phyloP scores from a whole-genome alignment of 208 protist genomes.

The Wallacemonas sp. region DNA sequence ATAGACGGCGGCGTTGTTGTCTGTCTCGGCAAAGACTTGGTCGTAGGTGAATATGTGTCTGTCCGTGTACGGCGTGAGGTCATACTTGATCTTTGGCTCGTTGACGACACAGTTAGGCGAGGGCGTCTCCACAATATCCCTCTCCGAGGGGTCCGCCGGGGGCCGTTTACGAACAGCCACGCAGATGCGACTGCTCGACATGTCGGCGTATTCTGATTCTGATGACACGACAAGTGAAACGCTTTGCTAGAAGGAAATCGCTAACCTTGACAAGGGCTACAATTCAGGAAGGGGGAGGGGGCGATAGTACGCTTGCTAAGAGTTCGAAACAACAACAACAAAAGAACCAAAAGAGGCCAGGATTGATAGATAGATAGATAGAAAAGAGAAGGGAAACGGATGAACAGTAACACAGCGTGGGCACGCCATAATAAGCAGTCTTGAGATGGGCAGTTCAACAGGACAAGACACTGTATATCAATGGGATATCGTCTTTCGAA shows the following conservation, averaged over 20 bases:
- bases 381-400: too few species aligned
- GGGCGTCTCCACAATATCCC: conserved; percentile 85
- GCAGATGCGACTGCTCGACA: conserved; percentile 81
- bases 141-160: conserved; percentile 53
- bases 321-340: too few species aligned
- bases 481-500: too few species aligned
- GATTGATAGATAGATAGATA: too few species aligned
- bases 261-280: not conserved
- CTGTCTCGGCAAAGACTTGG: conserved; percentile 91
- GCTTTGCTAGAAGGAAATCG: not conserved
- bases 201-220: too few species aligned
- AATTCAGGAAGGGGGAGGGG: too few species aligned
- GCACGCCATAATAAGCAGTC: too few species aligned
- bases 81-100: conserved; percentile 95
- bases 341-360: too few species aligned
- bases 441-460: too few species aligned
- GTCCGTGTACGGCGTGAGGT: conserved; percentile 96
- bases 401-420: too few species aligned
- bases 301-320: too few species aligned
- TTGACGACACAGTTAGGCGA: conserved; percentile 80
- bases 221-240: conserved; percentile 15
- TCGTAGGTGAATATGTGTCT: conserved; percentile 97
- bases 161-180: conserved; percentile 92
- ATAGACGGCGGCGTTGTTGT: conserved; percentile 94
- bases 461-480: too few species aligned